Evolutionary conservation across 202 grass and related monocot genomes (phyloP).

Genomic region (Cymbopogon flexuosus): DNA sequence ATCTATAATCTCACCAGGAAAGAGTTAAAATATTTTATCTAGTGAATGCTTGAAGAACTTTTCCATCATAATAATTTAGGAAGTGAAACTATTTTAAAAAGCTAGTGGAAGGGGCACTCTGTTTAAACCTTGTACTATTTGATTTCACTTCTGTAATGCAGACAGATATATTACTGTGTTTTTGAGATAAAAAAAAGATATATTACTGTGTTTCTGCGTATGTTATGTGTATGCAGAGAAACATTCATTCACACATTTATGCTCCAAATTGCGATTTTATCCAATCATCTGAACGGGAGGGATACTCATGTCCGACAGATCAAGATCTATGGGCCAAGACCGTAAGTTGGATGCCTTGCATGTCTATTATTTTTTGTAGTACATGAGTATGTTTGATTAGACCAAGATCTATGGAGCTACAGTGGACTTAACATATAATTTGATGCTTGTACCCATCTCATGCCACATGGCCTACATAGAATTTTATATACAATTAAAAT

Average conservation of each 20-base stretch:
- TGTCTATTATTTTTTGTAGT: conserved; percentile 10
- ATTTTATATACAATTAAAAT: background rate
- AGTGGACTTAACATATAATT: background rate
- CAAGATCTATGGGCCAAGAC: conserved; percentile 82
- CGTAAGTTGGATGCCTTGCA: conserved; percentile 52
- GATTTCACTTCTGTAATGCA: background rate
- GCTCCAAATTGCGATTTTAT: conserved; percentile 79
- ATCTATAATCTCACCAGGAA: background rate
- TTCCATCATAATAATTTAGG: background rate
- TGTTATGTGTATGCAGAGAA: conserved; percentile 56
- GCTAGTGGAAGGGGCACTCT: background rate
- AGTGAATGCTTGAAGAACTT: background rate
- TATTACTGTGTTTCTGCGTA: conserved; percentile 20
- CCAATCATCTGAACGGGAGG: conserved; percentile 88
- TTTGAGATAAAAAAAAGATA: too few relatives aligned
- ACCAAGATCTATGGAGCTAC: background rate
- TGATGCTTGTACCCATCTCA: background rate
- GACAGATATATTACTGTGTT: conserved; percentile 7
- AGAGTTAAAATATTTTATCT: background rate
- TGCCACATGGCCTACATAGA: background rate
- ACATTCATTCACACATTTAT: conserved; percentile 92
- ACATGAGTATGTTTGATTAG: background rate
- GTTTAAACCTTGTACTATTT: background rate
- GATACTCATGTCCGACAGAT: conserved; percentile 86
- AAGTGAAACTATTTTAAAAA: background rate